Base-by-base conservation (phyloP, 2,329 filamentous ascomycete species). In the Stagonosporopsis chrysanthemi region DNA sequence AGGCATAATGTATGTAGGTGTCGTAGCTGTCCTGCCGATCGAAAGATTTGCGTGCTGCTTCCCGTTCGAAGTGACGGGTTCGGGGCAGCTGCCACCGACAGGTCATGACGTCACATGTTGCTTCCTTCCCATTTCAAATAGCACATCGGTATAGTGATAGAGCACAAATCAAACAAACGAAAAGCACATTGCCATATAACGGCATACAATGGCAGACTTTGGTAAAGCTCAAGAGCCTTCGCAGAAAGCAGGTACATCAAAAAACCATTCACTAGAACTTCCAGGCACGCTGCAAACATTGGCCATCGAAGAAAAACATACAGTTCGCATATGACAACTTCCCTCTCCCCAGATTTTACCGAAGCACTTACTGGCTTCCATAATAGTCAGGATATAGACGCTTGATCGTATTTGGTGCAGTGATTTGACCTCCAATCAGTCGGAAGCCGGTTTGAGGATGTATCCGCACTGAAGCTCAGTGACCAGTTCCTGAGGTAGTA, bases 361-460 rank as follows among this genome's bases (percentile, higher is more conserved):
- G 7, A 22, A 12, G 12, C 17, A 19, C 36, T 12, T 5, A 3
- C 12, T 4, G 4, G 1, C n/a, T 39, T 12, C 14, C 9, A 5
- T 19, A 7, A 24, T 9, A 24, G 9, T 8, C 28, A 44, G 23
- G 5, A 19, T 11, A 8, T 19, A 1, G 8, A 29, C 2, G n/a
- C 9, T 12, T 12, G 19, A 19, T 19, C 19, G 19, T 19, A 3
- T 19, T 3, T 19, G 2, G 19, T 19, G 19, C 19, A 19, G 19
- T 19, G 19, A 19, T 19, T 19, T 26, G 24, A 26, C 38, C 8
- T 22, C 2, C 6, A 8, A 12, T 52, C 26, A 52, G 12, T 53
- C 43, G 11, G 60, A 62, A 22, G 52, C 57, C 24, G 46, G 39
- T 28, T 55, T 60, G 17, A 59, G 45, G 8, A 62, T 12, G 9